A percentile compares a stretch with the other conserved stretches of the same genome.
Evolutionary conservation across 1,284 basidiomycete species (phyloP).

Genomic region (Chalciporus piperatoides): DNA sequence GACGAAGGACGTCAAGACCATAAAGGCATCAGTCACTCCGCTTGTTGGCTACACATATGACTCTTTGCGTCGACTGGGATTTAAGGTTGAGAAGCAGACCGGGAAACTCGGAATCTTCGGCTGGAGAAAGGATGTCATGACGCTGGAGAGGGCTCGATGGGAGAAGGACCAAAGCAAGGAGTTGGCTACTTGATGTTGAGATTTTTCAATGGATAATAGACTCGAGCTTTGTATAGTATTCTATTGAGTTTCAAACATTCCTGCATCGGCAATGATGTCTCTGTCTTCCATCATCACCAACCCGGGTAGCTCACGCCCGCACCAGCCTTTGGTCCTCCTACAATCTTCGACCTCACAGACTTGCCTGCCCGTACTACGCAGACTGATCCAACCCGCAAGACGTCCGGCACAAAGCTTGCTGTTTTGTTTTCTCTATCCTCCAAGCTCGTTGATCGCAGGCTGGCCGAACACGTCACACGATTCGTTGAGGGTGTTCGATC

Average conservation of each 20-base stretch:
- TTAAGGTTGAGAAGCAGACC: conserved; percentile 42
- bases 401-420: conserved; percentile 41
- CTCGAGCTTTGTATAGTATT: too few relatives aligned
- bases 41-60: conserved; percentile 50
- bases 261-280: conserved; percentile 27
- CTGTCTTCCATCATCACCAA: conserved; percentile 37
- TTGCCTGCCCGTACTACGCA: conserved; percentile 53
- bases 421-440: conserved; percentile 58
- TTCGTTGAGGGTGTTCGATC: conserved; percentile 47
- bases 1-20: conserved; percentile 39
- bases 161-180: conserved; percentile 14
- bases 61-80: conserved; percentile 49
- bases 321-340: conserved; percentile 53
- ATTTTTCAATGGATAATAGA: not conserved
- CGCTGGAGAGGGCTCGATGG: conserved; percentile 25
- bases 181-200: conserved; percentile 9
- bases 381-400: conserved; percentile 34
- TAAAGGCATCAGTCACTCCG: conserved; percentile 48
- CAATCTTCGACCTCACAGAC: conserved; percentile 67
- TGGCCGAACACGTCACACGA: conserved; percentile 23
- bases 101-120: conserved; percentile 48
- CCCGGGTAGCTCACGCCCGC: conserved; percentile 26
- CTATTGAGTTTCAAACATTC: not conserved
- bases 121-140: conserved; percentile 45
- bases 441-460: conserved; percentile 38